phyloP scores from a whole-genome alignment of 164 flowering plant genomes.

The Vitis rupestris region DNA sequence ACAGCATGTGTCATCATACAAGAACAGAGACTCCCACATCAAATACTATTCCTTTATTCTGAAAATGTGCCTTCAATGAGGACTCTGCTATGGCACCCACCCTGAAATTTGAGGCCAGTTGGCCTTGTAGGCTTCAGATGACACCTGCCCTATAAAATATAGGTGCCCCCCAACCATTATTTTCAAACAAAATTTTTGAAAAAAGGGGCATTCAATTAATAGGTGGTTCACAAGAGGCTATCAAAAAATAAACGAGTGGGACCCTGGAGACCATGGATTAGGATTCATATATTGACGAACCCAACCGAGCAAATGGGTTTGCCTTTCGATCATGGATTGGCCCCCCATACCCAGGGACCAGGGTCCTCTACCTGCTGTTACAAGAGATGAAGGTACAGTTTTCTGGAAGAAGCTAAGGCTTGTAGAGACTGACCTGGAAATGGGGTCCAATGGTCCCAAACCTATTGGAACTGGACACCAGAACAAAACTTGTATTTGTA shows the following conservation, averaged over 20 bases:
- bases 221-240: neutral
- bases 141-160: neutral
- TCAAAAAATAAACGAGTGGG: slow-evolving; percentile 2
- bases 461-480: slow-evolving; percentile 11
- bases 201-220: neutral
- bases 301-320: neutral
- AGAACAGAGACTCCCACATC: neutral
- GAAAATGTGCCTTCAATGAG: neutral
- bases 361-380: slow-evolving; percentile 16
- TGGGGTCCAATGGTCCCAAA: slow-evolving; percentile 22
- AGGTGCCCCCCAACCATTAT: too few relatives aligned
- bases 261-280: neutral
- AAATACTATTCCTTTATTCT: slow-evolving; percentile 8
- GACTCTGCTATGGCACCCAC: neutral
- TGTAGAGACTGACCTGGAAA: neutral
- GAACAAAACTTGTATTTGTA: neutral
- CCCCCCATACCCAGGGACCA: slow-evolving; percentile 5
- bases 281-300: slow-evolving; percentile 7
- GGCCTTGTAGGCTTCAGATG: neutral
- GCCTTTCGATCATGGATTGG: neutral
- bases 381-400: slow-evolving; percentile 1
- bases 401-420: slow-evolving; percentile 13
- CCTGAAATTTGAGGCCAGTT: too few relatives aligned
- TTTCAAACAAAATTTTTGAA: too few relatives aligned
- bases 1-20: slow-evolving; percentile 17